Conservation (phyloP, 1,284 basidiomycete genomes). For the Rhodotorula sp. region DNA sequence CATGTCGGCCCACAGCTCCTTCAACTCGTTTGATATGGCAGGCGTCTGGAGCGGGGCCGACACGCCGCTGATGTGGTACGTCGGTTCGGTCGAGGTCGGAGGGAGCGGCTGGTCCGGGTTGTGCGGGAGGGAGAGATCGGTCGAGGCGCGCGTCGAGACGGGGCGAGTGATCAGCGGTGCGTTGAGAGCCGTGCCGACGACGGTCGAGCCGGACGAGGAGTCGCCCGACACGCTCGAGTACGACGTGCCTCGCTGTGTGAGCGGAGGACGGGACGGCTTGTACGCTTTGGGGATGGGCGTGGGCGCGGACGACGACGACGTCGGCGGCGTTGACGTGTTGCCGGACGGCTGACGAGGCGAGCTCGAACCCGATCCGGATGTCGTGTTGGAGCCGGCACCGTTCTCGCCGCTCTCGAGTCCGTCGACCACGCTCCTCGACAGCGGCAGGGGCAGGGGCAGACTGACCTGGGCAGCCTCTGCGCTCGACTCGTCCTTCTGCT, state of each 20-base stretch:
- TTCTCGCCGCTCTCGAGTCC: too few species aligned
- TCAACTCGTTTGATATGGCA: not conserved
- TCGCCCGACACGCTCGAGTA: not conserved
- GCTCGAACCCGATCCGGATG: not conserved
- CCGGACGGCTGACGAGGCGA: not conserved
- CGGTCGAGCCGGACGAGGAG: slow-evolving; percentile 7
- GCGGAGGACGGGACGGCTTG: not conserved
- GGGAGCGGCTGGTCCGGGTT: not conserved
- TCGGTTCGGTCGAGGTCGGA: not conserved
- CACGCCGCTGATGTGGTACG: not conserved
- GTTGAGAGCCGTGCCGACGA: not conserved
- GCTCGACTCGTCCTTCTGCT: not conserved
- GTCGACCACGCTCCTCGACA: too few species aligned
- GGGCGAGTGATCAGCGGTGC: not conserved
- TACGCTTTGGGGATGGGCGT: not conserved
- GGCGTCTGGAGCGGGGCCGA: not conserved
- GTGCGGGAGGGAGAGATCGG: not conserved
- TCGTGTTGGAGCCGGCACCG: not conserved
- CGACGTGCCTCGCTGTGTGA: slow-evolving; percentile 1
- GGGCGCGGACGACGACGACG: too few species aligned
- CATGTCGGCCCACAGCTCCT: not conserved
- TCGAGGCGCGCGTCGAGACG: not conserved
- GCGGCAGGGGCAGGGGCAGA: too few species aligned
- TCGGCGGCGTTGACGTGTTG: not conserved
- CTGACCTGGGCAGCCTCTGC: not conserved